These are phyloP conservation scores for Cyberlindnera suaveolens DNA, from an alignment of 805 yeast species.

Conservation along the genomic window DNA sequence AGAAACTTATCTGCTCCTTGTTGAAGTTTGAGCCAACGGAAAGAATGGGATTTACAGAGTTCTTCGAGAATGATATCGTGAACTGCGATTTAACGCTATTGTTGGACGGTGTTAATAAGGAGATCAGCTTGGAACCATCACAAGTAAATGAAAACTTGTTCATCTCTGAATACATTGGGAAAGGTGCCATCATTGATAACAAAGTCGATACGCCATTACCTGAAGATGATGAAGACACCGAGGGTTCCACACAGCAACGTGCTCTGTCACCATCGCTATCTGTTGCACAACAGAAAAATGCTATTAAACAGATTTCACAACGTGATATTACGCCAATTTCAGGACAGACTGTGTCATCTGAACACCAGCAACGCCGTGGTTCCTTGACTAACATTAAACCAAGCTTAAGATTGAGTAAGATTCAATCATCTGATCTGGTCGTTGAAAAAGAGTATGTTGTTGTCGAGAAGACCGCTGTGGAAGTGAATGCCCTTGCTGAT, in stretches of 20 bases:
- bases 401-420: conserved; percentile 7
- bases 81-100: conserved; percentile 39
- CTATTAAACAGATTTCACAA: conserved; percentile 17
- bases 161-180: conserved; percentile 70
- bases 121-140: conserved; percentile 58
- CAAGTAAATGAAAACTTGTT: conserved; percentile 70
- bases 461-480: conserved; percentile 90
- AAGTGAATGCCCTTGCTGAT: conserved; percentile 92
- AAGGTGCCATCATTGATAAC: conserved; percentile 22
- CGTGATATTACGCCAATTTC: conserved; percentile 23
- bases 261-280: neutral
- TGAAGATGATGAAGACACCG: conserved; percentile 13
- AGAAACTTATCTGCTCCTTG: conserved; percentile 65
- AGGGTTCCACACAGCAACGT: conserved; percentile 1
- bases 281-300: neutral
- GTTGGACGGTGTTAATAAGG: conserved; percentile 33
- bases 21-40: conserved; percentile 81
- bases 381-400: conserved; percentile 5
- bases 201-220: conserved; percentile 8
- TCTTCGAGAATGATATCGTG: conserved; percentile 70
- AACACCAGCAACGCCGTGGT: conserved; percentile 6
- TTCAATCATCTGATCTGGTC: conserved; percentile 36
- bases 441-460: conserved; percentile 88
- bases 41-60: conserved; percentile 83
- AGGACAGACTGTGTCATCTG: conserved; percentile 4